Conservation (phyloP, 2,329 filamentous ascomycete species). For the Cercospora zeina region DNA sequence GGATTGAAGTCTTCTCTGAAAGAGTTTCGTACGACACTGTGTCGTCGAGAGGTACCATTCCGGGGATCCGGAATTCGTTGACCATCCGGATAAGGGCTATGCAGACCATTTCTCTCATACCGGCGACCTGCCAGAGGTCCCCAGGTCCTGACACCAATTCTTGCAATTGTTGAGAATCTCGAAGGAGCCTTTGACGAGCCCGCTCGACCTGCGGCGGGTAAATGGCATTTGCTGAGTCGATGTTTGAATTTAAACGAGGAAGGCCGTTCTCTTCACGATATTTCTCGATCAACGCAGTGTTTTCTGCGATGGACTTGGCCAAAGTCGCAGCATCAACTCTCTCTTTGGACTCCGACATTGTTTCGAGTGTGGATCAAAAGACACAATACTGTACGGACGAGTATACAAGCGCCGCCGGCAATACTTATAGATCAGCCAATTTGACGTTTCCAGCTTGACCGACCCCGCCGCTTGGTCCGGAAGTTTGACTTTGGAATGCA, state of each 20-base stretch:
- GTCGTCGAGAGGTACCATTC: neutral
- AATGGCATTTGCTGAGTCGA: neutral
- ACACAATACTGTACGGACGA: neutral
- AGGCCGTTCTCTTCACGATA: neutral
- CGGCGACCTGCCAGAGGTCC: neutral
- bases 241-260: neutral
- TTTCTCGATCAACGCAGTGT: neutral
- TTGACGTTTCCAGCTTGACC: too few relatives aligned
- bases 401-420: neutral
- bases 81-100: neutral
- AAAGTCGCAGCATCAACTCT: neutral
- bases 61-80: neutral
- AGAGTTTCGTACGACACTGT: conserved; percentile 3
- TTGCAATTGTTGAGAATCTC: neutral
- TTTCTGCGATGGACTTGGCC: neutral
- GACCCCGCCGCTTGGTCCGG: neutral
- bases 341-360: neutral
- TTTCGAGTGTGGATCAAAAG: neutral
- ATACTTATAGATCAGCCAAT: too few relatives aligned
- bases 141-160: neutral
- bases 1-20: neutral
- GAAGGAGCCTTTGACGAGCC: neutral
- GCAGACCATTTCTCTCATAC: neutral
- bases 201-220: neutral
- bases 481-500: neutral